phyloP scores from a whole-genome alignment of 75 land plant species.

The Sequoia sempervirens region DNA sequence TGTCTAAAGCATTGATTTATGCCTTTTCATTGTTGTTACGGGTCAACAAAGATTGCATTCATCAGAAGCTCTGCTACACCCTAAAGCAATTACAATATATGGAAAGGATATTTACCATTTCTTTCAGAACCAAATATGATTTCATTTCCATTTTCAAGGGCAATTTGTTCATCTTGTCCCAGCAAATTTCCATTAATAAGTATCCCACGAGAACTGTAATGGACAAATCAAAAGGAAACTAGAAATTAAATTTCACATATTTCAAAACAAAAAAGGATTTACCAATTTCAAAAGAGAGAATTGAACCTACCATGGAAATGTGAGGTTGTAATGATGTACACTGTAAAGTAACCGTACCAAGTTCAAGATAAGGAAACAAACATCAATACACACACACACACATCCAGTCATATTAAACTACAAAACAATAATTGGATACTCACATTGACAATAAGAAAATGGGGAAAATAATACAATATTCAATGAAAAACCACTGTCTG shows the following conservation, averaged over 20 bases:
- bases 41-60: neutral
- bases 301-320: neutral
- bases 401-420: neutral
- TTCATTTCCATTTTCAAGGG: conserved; percentile 3
- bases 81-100: neutral
- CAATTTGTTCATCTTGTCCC: conserved; percentile 2
- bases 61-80: neutral
- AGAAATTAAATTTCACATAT: neutral
- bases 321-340: neutral
- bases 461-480: neutral
- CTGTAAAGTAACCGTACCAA: neutral
- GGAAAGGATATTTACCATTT: neutral
- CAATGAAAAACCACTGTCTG: neutral
- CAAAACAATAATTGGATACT: neutral
- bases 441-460: neutral
- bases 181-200: neutral
- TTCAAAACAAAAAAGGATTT: neutral
- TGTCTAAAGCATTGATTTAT: neutral
- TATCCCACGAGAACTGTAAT: conserved; percentile 1
- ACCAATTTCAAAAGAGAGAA: neutral
- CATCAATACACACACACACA: neutral
- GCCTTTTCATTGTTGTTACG: neutral
- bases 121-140: conserved; percentile 3
- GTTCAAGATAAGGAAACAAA: neutral
- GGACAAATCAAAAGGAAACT: neutral